Evolutionary conservation across 306 rosid species (phyloP).

Genomic region (Castanea mollissima): DNA sequence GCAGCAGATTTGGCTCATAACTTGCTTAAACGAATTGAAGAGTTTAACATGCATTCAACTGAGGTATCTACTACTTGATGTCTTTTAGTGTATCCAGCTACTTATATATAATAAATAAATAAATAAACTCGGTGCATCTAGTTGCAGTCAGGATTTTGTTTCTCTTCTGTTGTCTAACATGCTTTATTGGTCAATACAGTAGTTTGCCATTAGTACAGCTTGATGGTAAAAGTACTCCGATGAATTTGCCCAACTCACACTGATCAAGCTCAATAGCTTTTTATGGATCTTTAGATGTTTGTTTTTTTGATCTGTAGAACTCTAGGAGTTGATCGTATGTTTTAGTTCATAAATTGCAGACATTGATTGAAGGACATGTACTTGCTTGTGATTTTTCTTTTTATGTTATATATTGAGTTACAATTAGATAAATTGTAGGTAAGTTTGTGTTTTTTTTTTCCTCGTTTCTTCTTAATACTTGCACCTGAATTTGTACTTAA

Average conservation of each 20-base stretch:
- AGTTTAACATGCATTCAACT: conserved; percentile 81
- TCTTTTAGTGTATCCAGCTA: neutral
- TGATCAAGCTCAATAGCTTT: neutral
- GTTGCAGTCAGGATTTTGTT: conserved; percentile 1
- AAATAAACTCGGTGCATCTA: neutral
- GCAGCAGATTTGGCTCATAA: too few species aligned
- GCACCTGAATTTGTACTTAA: neutral
- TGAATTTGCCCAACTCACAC: too few species aligned
- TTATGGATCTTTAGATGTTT: neutral
- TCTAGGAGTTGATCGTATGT: neutral
- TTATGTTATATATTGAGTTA: neutral
- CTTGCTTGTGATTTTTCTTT: conserved; percentile 8
- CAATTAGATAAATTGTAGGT: neutral
- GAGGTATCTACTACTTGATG: conserved; percentile 56
- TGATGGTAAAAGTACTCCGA: too few species aligned
- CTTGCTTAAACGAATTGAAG: conserved; percentile 64
- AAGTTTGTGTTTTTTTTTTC: neutral
- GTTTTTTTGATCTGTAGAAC: too few species aligned
- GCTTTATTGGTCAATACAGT: too few species aligned
- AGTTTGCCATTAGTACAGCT: too few species aligned
- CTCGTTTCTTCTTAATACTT: neutral
- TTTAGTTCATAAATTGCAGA: too few species aligned
- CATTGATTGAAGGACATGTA: neutral
- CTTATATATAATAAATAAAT: too few species aligned
- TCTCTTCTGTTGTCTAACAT: neutral